These are phyloP conservation scores for Didymella pinodella DNA, from an alignment of 2,329 filamentous ascomycete genomes.

Conservation along the genomic window DNA sequence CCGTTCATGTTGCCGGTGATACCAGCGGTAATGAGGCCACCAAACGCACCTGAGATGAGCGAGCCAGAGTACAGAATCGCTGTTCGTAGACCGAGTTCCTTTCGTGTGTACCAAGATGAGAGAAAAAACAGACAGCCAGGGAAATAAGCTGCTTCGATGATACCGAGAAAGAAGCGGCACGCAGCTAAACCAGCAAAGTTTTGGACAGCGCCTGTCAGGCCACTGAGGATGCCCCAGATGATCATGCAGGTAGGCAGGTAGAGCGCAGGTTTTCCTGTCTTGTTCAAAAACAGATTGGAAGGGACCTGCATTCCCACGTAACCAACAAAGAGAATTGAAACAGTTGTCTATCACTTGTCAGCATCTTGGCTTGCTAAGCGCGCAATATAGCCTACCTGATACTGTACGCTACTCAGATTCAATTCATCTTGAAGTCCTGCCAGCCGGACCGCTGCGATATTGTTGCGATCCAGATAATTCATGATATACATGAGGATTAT, in stretches of 20 bases:
- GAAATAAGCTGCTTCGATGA: constrained; percentile 61
- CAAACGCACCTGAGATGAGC: constrained; percentile 75
- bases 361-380: not conserved
- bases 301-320: constrained; percentile 50
- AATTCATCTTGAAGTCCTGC: constrained; percentile 53
- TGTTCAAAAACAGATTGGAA: constrained; percentile 57
- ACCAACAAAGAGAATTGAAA: constrained; percentile 67
- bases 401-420: constrained; percentile 63
- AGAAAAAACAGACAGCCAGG: constrained; percentile 69
- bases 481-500: constrained; percentile 51
- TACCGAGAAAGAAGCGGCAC: constrained; percentile 61
- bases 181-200: constrained; percentile 57
- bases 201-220: constrained; percentile 51
- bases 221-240: constrained; percentile 53
- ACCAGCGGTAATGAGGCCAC: constrained; percentile 64
- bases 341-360: constrained; percentile 20
- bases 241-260: constrained; percentile 53
- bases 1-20: constrained; percentile 72
- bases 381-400: constrained; percentile 51
- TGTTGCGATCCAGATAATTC: constrained; percentile 48
- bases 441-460: constrained; percentile 47
- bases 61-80: constrained; percentile 73
- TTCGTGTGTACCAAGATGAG: constrained; percentile 72
- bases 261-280: constrained; percentile 49
- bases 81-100: constrained; percentile 71